phyloP scores from a whole-genome alignment of 2,329 filamentous ascomycete species.

The Fusarium xyrophilum region DNA sequence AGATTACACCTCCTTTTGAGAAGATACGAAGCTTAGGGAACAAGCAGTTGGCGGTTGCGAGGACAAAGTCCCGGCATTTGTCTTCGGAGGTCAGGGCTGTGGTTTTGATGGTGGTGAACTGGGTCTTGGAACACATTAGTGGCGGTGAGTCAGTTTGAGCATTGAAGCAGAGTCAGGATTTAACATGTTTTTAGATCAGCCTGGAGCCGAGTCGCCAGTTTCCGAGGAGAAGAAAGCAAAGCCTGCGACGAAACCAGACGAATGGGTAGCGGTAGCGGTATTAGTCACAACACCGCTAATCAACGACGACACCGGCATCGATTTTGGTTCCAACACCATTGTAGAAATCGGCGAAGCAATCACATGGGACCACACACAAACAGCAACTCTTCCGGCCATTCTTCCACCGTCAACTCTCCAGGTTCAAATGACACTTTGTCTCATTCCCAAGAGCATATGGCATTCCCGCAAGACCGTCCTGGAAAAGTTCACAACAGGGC shows the following conservation, averaged over 20 bases:
- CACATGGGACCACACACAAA: not conserved
- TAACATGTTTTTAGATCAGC: not conserved
- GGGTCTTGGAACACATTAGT: not conserved
- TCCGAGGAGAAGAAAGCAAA: not conserved
- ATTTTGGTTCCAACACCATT: not conserved
- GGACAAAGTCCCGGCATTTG: not conserved
- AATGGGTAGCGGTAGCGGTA: conserved; percentile 6
- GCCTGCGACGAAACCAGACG: not conserved
- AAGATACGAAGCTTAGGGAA: not conserved
- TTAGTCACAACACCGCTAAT: not conserved
- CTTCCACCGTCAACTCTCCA: not conserved
- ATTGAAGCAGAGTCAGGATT: fast-evolving
- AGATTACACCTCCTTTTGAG: conserved; percentile 9
- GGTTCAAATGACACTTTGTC: conserved; percentile 2
- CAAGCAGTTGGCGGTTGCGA: not conserved
- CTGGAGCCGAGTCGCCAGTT: not conserved
- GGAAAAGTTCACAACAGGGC: conserved; percentile 2
- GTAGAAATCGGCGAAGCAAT: not conserved
- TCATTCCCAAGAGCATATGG: conserved; percentile 12
- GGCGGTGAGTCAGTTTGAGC: not conserved
- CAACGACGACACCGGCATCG: not conserved
- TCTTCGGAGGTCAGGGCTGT: not conserved
- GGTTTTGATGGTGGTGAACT: not conserved
- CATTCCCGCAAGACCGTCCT: conserved; percentile 2
- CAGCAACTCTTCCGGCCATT: not conserved